A percentile compares a stretch with the other conserved stretches of the same genome.
phyloP scores from a whole-genome alignment of 768 basidiomycete genomes.

The Leccinum longicurvipes region DNA sequence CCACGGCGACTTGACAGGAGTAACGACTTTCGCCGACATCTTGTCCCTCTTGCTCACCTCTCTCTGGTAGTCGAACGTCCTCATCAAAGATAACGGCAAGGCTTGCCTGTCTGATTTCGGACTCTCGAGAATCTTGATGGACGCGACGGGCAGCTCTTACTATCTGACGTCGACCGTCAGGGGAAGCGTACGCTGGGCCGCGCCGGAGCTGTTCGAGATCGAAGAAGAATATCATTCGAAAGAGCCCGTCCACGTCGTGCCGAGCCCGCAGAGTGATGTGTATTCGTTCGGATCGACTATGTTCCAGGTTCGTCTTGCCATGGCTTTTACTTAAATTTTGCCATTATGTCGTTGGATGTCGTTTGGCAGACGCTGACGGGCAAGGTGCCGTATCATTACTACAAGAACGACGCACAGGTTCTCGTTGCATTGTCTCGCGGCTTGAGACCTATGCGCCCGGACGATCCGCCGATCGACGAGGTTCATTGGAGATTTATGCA shows the following conservation, averaged over 20 bases:
- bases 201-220: constrained; percentile 37
- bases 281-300: constrained; percentile 40
- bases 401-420: constrained; percentile 24
- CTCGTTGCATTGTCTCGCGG: constrained; percentile 16
- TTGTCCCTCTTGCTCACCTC: neutral
- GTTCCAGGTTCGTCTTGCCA: constrained; percentile 20
- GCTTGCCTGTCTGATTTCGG: constrained; percentile 38
- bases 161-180: constrained; percentile 32
- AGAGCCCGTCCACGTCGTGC: constrained; percentile 10
- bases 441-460: constrained; percentile 9
- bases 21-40: constrained; percentile 12
- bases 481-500: constrained; percentile 20
- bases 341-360: neutral
- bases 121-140: constrained; percentile 29
- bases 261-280: constrained; percentile 35
- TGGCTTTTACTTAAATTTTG: neutral
- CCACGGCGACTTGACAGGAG: constrained; percentile 47
- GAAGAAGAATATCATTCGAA: constrained; percentile 23
- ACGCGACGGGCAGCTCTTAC: constrained; percentile 21
- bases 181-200: constrained; percentile 48
- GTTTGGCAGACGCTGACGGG: constrained; percentile 25
- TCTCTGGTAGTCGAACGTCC: constrained; percentile 31
- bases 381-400: constrained; percentile 22
- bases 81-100: constrained; percentile 31
- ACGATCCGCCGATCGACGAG: neutral